These are phyloP conservation scores for Aspergillus aculeatinus DNA, from an alignment of 2,329 filamentous ascomycete genomes.

Conservation along the genomic window DNA sequence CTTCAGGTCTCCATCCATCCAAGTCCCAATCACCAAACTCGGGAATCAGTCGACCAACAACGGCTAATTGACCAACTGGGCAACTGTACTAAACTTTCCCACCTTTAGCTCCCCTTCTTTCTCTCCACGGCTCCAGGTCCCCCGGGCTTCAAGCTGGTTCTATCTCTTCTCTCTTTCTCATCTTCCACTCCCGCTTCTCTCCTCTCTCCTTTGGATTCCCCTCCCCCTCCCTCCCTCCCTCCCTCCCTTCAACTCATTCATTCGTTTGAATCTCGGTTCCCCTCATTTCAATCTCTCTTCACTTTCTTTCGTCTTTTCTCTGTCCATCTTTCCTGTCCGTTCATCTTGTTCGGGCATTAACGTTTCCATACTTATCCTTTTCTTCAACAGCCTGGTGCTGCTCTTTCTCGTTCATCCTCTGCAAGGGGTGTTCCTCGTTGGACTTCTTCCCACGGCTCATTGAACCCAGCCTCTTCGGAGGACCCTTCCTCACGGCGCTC, in stretches of 20 bases:
- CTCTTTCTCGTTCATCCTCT: conserved; percentile 20
- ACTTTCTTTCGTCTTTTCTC: conserved; percentile 10
- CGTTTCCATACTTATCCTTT: conserved; percentile 22
- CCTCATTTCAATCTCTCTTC: conserved; percentile 10
- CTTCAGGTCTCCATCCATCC: neutral
- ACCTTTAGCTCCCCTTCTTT: neutral
- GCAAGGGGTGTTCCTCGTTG: conserved; percentile 14
- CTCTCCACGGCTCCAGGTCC: neutral
- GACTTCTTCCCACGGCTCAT: conserved; percentile 5
- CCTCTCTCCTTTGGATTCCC: neutral
- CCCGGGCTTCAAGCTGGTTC: conserved; percentile 2
- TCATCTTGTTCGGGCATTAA: conserved; percentile 17
- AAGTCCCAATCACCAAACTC: neutral
- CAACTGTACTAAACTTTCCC: too few relatives aligned
- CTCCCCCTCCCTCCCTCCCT: neutral
- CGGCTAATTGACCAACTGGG: too few relatives aligned
- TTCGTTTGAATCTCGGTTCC: conserved; percentile 6
- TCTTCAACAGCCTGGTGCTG: conserved; percentile 30
- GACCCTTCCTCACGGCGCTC: conserved; percentile 12
- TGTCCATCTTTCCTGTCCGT: conserved; percentile 6
- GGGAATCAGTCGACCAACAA: neutral
- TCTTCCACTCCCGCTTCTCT: conserved; percentile 3
- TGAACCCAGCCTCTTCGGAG: conserved; percentile 15
- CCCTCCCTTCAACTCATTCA: conserved; percentile 1
- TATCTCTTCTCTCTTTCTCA: conserved; percentile 8